Base-by-base conservation (phyloP, 2,329 filamentous ascomycete species). In the Arthrobotrys pseudoclavata region DNA sequence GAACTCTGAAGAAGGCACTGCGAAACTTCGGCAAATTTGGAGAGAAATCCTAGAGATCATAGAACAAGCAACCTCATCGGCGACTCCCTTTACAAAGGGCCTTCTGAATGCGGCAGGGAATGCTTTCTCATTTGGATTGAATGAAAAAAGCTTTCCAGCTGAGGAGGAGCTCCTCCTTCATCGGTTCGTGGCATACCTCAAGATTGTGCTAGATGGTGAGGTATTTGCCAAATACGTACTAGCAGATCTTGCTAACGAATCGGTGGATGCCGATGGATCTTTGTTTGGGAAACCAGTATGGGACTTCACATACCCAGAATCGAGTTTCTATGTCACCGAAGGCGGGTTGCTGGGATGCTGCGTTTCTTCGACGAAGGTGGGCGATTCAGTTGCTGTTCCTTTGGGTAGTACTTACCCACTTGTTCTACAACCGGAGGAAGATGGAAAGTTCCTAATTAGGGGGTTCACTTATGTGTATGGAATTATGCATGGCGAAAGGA, bases 251-350 rank as follows among this genome's bases (percentile, higher is more conserved):
- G 66, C 80, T 10, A 69, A 80, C n/a, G 79, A 81, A 69, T 79
- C 79, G 3, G 50, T 75, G 62, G 18, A 70, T 62, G 72, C 60
- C 29, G 74, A 82, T 53, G 81, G 80, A 10, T n/a, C 63, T 18
- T 22, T 69, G 61, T 81, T 81, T 50, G 79, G 77, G 6, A 80
- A 80, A 66, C 79, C 79, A 26, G 80, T 80, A 20, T 81, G 80
- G 80, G 80, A 81, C 34, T 81, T 81, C 61, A 78, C 53, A 22
- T 81, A 81, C 37, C 81, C 80, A 13, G 80, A 80, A 55, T 80
- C 81, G 24, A 81, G 79, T 55, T 80, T 81, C 57, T 81, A 79
- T 40, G 72, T 81, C 61, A 81, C 81, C 24, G 76, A 80, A 66
- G 42, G 57, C 45, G 69, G 76, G 22, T 74, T 80, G 22, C 45